Percentiles rank a stretch among this genome's conserved stretches.
Conservation (phyloP, 805 yeast genomes). For the Nakazawaea wickerhamii region DNA sequence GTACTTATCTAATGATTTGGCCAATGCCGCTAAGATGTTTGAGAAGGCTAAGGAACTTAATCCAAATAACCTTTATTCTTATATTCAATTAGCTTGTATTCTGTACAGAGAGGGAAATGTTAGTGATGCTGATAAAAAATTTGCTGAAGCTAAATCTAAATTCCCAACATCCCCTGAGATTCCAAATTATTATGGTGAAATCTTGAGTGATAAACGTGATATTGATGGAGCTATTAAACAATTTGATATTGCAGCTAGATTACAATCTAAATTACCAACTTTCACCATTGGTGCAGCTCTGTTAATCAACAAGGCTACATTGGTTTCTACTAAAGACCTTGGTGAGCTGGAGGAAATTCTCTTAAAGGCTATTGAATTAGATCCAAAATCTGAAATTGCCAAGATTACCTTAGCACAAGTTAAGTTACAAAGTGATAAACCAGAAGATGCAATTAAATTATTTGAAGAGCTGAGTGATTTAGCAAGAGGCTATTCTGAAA, state of each 20-base stretch:
- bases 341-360: slow-evolving; percentile 60
- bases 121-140: slow-evolving; percentile 56
- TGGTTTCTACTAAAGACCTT: slow-evolving; percentile 45
- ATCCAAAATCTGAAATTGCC: slow-evolving; percentile 87
- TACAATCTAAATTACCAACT: slow-evolving; percentile 65
- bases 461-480: slow-evolving; percentile 80
- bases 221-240: slow-evolving; percentile 68
- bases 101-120: slow-evolving; percentile 71
- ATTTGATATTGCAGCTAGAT: slow-evolving; percentile 79
- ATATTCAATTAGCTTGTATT: slow-evolving; percentile 90
- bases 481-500: slow-evolving; percentile 81
- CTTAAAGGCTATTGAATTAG: slow-evolving; percentile 71
- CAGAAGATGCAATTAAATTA: slow-evolving; percentile 72
- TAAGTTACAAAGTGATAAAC: slow-evolving; percentile 75
- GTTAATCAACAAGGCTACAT: slow-evolving; percentile 79
- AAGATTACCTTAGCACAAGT: slow-evolving; percentile 88
- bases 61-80: slow-evolving; percentile 73
- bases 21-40: slow-evolving; percentile 69
- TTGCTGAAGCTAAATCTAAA: slow-evolving; percentile 61
- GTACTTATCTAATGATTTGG: slow-evolving; percentile 73
- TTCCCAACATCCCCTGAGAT: slow-evolving; percentile 89
- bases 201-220: slow-evolving; percentile 77
- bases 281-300: slow-evolving; percentile 87
- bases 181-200: slow-evolving; percentile 94
- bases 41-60: slow-evolving; percentile 70